Evolutionary conservation across 1,284 basidiomycete genomes (phyloP), one percentile per base, ranked within the genome.

Genomic region (Moniliophthora roreri): DNA sequence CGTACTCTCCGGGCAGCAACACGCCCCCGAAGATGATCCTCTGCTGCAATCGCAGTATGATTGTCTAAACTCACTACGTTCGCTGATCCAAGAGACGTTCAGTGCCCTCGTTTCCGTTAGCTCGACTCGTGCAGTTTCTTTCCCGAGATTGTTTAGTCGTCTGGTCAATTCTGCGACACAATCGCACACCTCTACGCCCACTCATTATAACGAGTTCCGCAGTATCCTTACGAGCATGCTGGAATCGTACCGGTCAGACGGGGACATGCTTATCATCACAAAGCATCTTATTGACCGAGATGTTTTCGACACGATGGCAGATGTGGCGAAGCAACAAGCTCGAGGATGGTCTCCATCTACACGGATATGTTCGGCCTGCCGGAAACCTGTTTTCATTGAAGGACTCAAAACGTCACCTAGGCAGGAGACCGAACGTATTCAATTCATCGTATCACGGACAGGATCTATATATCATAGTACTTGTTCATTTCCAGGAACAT

Each of bases 151-250:
- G 1, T 96, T 99, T 80, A 93, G 91, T 61, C 86, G 93, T 4
- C 81, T 98, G 4, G 90, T 95, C 35, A 86, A 91, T 59, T 81
- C 86, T 1, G 77, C 80, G n/a, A 67, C 76, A 8, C 69, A 69
- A 37, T 69, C 70, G 35, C 66, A 71, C 26, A 69, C 78, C 15
- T 72, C 77, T 7, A 75, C 76, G 40, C 81, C 80, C 42, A 82
- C 82, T n/a, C 85, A 88, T 4, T 98, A 98, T 67, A 86, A 89
- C 32, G 95, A 98, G 69, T 96, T 98, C 70, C 82, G 94, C 41
- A 81, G 85, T 3, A 94, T 99, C 54, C 76, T 99, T 20, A 89
- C 87, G 0, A 90, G 93, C 26, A 99, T 99, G 93, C 75, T 98
- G 58, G 93, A 95, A 62, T 91, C 93, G 1, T 98, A 98, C 73